phyloP scores from a whole-genome alignment of 176 grass and related monocot genomes.

The Carex myosuroides region DNA sequence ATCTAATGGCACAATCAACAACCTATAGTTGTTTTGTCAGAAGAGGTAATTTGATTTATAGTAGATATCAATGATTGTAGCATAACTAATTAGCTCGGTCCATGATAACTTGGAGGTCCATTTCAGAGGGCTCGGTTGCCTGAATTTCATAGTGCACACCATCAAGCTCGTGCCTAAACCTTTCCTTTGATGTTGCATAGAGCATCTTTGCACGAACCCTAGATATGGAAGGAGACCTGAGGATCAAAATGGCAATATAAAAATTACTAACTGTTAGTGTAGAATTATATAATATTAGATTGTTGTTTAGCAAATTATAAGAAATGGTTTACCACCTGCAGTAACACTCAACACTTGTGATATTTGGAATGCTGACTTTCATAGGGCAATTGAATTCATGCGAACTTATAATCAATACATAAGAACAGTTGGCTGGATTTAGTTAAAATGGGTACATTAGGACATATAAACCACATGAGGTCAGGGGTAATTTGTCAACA shows the following conservation, averaged over 20 bases:
- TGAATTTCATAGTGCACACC: constrained; percentile 98
- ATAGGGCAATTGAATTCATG: background rate
- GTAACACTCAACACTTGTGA: background rate
- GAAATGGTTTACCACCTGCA: background rate
- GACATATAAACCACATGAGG: background rate
- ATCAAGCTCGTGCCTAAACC: constrained; percentile 85
- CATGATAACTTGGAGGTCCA: constrained; percentile 67
- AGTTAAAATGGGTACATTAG: background rate
- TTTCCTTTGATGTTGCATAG: constrained; percentile 88
- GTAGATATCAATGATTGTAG: background rate
- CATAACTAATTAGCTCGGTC: constrained; percentile 63
- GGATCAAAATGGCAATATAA: background rate
- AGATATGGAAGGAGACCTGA: constrained; percentile 72
- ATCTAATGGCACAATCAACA: background rate
- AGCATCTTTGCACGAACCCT: constrained; percentile 96
- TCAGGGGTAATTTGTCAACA: background rate
- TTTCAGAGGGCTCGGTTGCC: constrained; percentile 77
- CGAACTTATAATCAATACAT: background rate
- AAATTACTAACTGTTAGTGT: background rate
- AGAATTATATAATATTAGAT: background rate
- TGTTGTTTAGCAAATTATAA: background rate
- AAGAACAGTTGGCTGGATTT: background rate
- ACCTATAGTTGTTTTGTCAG: background rate
- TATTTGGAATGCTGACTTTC: background rate
- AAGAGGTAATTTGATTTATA: background rate